Conservation (phyloP, 1,284 basidiomycete species). For the Ustilago hordei region DNA sequence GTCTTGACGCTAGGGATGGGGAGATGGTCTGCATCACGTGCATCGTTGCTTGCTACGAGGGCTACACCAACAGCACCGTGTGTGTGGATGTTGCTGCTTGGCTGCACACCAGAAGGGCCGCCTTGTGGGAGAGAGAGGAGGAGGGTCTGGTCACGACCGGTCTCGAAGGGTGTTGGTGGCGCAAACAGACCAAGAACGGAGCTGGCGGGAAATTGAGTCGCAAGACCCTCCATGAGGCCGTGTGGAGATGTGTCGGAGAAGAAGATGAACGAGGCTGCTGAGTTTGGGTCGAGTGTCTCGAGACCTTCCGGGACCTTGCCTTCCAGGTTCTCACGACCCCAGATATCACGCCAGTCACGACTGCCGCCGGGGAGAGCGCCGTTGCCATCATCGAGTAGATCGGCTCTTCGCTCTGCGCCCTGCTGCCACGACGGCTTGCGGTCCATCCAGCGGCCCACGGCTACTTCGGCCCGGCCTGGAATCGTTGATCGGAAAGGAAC, state of each 20-base stretch:
- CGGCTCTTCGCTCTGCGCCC: constrained; percentile 42
- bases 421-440: constrained; percentile 57
- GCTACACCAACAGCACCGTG: constrained; percentile 82
- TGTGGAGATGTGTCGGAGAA: constrained; percentile 77
- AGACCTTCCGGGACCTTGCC: constrained; percentile 49
- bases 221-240: constrained; percentile 75
- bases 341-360: constrained; percentile 57
- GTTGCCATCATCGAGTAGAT: constrained; percentile 47
- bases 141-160: constrained; percentile 82
- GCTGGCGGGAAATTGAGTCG: constrained; percentile 72
- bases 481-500: constrained; percentile 59
- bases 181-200: constrained; percentile 79
- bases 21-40: constrained; percentile 20
- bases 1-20: constrained; percentile 68
- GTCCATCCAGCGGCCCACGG: constrained; percentile 58
- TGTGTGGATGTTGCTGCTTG: constrained; percentile 72
- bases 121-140: constrained; percentile 72
- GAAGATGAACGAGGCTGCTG: constrained; percentile 74
- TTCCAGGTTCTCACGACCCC: constrained; percentile 61
- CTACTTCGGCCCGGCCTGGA: constrained; percentile 48
- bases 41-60: constrained; percentile 69
- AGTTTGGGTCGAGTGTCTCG: constrained; percentile 19
- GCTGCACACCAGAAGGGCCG: constrained; percentile 2
- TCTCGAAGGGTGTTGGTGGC: constrained; percentile 85
- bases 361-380: constrained; percentile 30